These are phyloP conservation scores for Wickerhamiella cacticola DNA, from an alignment of 805 yeast species.

Conservation along the genomic window DNA sequence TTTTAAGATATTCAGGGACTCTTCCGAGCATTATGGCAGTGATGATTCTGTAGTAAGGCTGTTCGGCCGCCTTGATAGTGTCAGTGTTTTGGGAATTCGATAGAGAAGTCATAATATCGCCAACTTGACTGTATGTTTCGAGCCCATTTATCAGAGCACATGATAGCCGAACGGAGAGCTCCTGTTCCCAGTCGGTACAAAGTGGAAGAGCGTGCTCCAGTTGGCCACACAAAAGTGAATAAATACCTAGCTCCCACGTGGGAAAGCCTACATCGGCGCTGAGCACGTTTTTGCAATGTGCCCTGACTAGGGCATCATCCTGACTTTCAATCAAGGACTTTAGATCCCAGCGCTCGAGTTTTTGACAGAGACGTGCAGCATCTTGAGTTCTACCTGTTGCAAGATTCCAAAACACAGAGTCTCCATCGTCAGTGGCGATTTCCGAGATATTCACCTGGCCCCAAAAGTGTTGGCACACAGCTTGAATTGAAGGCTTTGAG, in stretches of 20 bases:
- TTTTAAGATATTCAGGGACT: background rate
- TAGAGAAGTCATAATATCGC: background rate
- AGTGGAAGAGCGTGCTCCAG: background rate
- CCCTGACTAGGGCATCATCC: background rate
- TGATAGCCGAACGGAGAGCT: background rate
- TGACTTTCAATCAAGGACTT: slow-evolving; percentile 1
- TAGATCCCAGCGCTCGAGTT: slow-evolving; percentile 2
- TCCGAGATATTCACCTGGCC: background rate
- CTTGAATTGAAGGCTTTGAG: background rate
- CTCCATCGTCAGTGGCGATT: background rate
- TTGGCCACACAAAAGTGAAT: slow-evolving; percentile 6
- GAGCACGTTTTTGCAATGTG: background rate
- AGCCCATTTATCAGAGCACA: background rate
- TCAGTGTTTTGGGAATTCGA: background rate
- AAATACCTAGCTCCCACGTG: background rate
- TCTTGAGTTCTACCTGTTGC: background rate
- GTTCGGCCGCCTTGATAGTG: background rate
- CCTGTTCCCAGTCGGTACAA: slow-evolving; percentile 4
- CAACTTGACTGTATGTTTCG: background rate
- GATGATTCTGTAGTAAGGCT: background rate
- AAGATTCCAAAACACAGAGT: background rate
- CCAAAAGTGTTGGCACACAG: background rate
- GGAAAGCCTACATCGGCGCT: background rate
- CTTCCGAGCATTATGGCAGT: background rate
- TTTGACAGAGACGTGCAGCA: background rate